Conservation (phyloP, 2,329 filamentous ascomycete species). For the Exophiala sp. region DNA sequence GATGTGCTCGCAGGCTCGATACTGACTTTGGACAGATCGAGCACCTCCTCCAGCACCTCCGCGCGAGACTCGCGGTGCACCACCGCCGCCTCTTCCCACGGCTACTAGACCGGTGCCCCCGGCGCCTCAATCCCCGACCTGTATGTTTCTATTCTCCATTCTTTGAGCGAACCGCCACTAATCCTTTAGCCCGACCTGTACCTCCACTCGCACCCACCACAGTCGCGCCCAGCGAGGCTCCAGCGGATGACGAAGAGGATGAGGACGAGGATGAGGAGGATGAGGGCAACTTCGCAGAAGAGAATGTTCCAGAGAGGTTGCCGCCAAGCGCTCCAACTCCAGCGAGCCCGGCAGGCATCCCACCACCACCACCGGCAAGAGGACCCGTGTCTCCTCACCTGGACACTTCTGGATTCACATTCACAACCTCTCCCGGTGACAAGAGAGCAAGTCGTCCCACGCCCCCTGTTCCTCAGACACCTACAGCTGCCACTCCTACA, state of each 20-base stretch:
- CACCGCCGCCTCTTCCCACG: constrained; percentile 44
- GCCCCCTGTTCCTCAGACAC: constrained; percentile 37
- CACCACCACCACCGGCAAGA: constrained; percentile 28
- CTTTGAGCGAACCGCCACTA: constrained; percentile 3
- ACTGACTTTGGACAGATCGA: constrained; percentile 37
- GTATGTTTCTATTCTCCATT: constrained; percentile 7
- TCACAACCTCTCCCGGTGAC: constrained; percentile 33
- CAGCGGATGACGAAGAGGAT: constrained; percentile 9
- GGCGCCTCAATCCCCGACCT: constrained; percentile 18
- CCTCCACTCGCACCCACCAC: constrained; percentile 9
- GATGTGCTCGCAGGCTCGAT: not conserved
- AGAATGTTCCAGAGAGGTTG: constrained; percentile 24
- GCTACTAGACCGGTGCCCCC: constrained; percentile 12
- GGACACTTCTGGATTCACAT: constrained; percentile 31
- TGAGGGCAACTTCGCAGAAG: not conserved
- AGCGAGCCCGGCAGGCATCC: constrained; percentile 40
- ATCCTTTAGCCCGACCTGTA: constrained; percentile 11
- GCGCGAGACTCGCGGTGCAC: constrained; percentile 38
- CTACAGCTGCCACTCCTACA: constrained; percentile 36
- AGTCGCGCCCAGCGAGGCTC: not conserved
- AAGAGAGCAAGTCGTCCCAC: constrained; percentile 42
- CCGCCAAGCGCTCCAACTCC: constrained; percentile 31
- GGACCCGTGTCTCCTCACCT: constrained; percentile 3
- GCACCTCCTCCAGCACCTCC: constrained; percentile 44
- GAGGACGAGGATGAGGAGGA: constrained; percentile 5